Conservation (phyloP, 176 grass and related monocot genomes). For the Zea mays region DNA sequence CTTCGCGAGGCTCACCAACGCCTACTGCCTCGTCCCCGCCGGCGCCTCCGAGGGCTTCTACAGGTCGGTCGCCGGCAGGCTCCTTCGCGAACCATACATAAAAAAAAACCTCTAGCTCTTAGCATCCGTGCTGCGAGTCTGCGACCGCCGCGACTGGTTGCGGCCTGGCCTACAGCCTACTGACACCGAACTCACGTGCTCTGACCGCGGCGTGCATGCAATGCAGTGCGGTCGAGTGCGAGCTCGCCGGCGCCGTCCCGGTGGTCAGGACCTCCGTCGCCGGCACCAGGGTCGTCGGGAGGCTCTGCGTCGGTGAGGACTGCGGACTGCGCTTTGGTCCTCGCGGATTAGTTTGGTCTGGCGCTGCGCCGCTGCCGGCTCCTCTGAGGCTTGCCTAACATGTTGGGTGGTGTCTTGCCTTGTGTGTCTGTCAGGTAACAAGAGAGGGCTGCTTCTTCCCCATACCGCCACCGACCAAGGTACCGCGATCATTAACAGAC, state of each 20-base stretch:
- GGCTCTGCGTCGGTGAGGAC: conserved; percentile 70
- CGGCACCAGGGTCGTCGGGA: conserved; percentile 71
- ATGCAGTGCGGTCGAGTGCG: conserved; percentile 56
- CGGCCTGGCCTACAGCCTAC: too few species aligned
- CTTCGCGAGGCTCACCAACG: conserved; percentile 88
- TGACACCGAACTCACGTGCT: background rate
- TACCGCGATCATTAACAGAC: background rate
- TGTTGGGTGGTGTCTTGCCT: too few species aligned
- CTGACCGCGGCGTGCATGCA: conserved; percentile 15
- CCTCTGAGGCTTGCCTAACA: too few species aligned
- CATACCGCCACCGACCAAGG: conserved; percentile 90
- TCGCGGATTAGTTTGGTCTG: background rate
- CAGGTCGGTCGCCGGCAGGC: conserved; percentile 34
- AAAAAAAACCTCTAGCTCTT: too few species aligned
- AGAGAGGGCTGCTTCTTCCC: conserved; percentile 79
- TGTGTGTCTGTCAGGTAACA: conserved; percentile 57
- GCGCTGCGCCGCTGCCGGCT: too few species aligned
- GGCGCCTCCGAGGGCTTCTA: conserved; percentile 61
- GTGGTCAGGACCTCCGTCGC: conserved; percentile 70
- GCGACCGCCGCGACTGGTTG: too few species aligned
- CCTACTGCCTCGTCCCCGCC: conserved; percentile 72
- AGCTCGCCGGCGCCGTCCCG: conserved; percentile 63
- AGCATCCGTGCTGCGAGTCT: background rate
- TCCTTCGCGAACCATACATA: too few species aligned
- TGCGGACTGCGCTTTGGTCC: background rate